A percentile compares a stretch with the other conserved stretches of the same genome.
Evolutionary conservation across 2,329 filamentous ascomycete species (phyloP).

Genomic region (Tolypocladium cylindrosporum): DNA sequence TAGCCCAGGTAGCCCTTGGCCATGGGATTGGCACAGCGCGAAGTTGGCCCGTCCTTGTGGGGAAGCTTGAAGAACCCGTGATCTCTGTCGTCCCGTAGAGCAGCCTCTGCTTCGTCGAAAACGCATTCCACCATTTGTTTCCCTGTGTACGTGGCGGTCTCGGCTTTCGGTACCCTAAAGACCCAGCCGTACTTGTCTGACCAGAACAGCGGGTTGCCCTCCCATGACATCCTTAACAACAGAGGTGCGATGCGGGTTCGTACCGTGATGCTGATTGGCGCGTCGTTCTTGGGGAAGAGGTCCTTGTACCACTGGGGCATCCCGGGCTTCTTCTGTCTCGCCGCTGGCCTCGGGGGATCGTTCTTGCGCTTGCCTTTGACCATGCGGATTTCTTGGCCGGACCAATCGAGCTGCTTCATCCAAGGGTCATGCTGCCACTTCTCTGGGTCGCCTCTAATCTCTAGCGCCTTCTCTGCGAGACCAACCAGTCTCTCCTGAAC

Average conservation of each 20-base stretch:
- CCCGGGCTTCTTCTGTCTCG: slow-evolving; percentile 84
- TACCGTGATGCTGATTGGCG: slow-evolving; percentile 68
- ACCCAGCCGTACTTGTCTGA: slow-evolving; percentile 91
- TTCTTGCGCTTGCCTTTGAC: slow-evolving; percentile 82
- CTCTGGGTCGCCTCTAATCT: slow-evolving; percentile 58
- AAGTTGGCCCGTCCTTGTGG: slow-evolving; percentile 84
- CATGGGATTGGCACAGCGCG: slow-evolving; percentile 77
- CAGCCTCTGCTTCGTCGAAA: slow-evolving; percentile 63
- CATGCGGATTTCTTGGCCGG: slow-evolving; percentile 84
- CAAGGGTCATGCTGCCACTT: slow-evolving; percentile 76
- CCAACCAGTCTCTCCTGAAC: slow-evolving; percentile 66
- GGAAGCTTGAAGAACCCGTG: slow-evolving; percentile 84
- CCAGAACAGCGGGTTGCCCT: slow-evolving; percentile 83
- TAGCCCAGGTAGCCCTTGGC: slow-evolving; percentile 85
- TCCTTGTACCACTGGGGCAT: slow-evolving; percentile 97
- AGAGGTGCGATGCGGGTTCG: slow-evolving; percentile 81
- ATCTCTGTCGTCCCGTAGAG: slow-evolving; percentile 54
- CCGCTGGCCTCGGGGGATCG: slow-evolving; percentile 66
- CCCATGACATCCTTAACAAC: slow-evolving; percentile 76
- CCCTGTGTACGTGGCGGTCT: slow-evolving; percentile 54
- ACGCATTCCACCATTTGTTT: slow-evolving; percentile 67
- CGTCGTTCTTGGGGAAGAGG: slow-evolving; percentile 60
- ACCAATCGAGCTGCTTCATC: slow-evolving; percentile 92
- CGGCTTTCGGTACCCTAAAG: slow-evolving; percentile 60
- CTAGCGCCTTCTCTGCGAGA: slow-evolving; percentile 67